Evolutionary conservation across 495 filamentous ascomycete genomes (phyloP).

Genomic region (Acidiella bohemica): DNA sequence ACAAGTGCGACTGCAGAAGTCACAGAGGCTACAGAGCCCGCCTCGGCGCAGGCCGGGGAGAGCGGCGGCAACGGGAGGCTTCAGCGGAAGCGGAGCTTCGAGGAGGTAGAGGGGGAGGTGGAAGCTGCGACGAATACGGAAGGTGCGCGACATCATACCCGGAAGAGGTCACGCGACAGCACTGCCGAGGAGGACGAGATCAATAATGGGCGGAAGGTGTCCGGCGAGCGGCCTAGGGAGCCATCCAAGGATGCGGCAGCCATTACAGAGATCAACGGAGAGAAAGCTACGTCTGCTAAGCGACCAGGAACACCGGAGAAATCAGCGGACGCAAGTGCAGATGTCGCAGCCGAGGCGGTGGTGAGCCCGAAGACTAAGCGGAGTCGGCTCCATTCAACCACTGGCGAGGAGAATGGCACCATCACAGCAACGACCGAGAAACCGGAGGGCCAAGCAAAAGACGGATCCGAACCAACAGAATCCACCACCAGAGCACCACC

Average conservation of each 20-base stretch:
- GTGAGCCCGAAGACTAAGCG: constrained; percentile 20
- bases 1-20: constrained; percentile 10
- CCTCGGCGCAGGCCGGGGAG: background rate
- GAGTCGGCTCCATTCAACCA: constrained; percentile 18
- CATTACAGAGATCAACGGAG: constrained; percentile 7
- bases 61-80: constrained; percentile 16
- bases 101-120: constrained; percentile 32
- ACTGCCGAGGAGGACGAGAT: constrained; percentile 12
- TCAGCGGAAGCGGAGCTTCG: constrained; percentile 43
- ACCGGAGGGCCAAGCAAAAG: background rate
- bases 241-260: background rate
- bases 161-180: constrained; percentile 29
- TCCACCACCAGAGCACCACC: constrained; percentile 3
- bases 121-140: constrained; percentile 9
- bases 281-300: background rate
- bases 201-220: constrained; percentile 13
- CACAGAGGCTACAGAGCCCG: background rate
- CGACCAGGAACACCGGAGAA: constrained; percentile 7
- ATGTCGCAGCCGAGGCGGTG: constrained; percentile 6
- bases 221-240: constrained; percentile 14
- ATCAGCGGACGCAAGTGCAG: background rate
- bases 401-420: constrained; percentile 1
- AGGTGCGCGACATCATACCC: constrained; percentile 19
- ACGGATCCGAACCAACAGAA: background rate
- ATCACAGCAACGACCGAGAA: background rate